Evolutionary conservation across 2,329 filamentous ascomycete genomes (phyloP).

Genomic region (Trichoderma sp.): DNA sequence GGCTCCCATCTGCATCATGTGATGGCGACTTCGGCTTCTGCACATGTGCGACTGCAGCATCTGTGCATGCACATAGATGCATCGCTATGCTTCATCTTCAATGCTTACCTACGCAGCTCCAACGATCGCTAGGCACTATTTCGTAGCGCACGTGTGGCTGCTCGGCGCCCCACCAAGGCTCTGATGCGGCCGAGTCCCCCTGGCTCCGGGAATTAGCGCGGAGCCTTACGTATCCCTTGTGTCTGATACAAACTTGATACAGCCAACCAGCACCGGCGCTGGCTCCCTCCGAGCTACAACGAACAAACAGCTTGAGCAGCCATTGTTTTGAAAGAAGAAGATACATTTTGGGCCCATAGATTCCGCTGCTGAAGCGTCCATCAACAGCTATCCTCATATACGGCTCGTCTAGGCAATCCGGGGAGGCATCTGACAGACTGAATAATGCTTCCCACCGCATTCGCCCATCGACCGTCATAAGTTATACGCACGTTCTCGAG

Average conservation of each 20-base stretch:
- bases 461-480: conserved; percentile 9
- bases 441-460: conserved; percentile 17
- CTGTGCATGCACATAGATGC: not conserved
- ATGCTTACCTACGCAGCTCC: not conserved
- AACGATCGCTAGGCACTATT: not conserved
- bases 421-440: not conserved
- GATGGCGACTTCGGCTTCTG: not conserved
- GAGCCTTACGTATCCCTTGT: conserved; percentile 24
- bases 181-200: conserved; percentile 17
- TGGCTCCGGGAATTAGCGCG: conserved; percentile 15
- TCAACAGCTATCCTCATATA: not conserved
- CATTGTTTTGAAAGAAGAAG: not conserved
- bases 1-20: not conserved
- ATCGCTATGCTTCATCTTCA: not conserved
- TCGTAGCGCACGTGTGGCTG: conserved; percentile 20
- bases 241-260: conserved; percentile 6
- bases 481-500: not conserved
- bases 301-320: not conserved
- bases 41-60: not conserved
- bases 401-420: not conserved
- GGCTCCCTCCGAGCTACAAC: not conserved
- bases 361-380: not conserved
- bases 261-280: not conserved
- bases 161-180: conserved; percentile 16
- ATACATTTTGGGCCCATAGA: not conserved